Evolutionary conservation across 768 basidiomycete genomes (phyloP).

Genomic region (Tubosaeta brunneosetosa): DNA sequence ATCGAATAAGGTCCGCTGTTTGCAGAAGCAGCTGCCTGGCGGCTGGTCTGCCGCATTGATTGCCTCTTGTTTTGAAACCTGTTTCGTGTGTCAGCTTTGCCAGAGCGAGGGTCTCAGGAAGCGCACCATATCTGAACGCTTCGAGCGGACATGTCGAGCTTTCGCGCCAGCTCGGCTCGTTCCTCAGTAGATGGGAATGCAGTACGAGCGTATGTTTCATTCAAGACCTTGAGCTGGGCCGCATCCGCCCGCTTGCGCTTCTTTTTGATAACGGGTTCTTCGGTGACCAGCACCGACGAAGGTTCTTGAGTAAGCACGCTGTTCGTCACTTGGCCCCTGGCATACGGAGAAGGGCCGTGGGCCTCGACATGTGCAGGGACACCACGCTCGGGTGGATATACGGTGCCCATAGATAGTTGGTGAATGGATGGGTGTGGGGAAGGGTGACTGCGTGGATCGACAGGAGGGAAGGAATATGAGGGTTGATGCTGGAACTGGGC

Average conservation of each 20-base stretch:
- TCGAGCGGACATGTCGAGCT: conserved; percentile 76
- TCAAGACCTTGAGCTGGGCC: conserved; percentile 72
- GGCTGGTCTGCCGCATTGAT: conserved; percentile 73
- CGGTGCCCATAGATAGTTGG: conserved; percentile 24
- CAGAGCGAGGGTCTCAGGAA: conserved; percentile 8
- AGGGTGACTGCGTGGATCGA: conserved; percentile 34
- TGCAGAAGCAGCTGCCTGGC: conserved; percentile 47
- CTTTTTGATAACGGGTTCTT: conserved; percentile 78
- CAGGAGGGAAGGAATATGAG: conserved; percentile 30
- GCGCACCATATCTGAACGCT: conserved; percentile 84
- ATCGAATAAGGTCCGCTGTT: conserved; percentile 42
- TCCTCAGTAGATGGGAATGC: conserved; percentile 89
- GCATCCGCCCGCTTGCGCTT: conserved; percentile 85
- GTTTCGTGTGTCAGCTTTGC: conserved; percentile 21
- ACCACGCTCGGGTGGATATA: conserved; percentile 31
- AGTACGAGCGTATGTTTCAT: conserved; percentile 74
- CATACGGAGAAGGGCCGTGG: conserved; percentile 46
- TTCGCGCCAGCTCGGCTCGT: conserved; percentile 68
- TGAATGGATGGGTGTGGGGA: conserved; percentile 23
- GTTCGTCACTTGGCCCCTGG: conserved; percentile 37
- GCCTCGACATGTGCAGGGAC: conserved; percentile 38
- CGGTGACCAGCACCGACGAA: conserved; percentile 35
- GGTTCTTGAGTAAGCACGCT: conserved; percentile 32
- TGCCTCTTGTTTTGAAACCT: conserved; percentile 90
- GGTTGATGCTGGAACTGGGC: conserved; percentile 39